Percentiles rank a stretch among this genome's conserved stretches.
phyloP scores from a whole-genome alignment of 2,329 filamentous ascomycete species.

The Alternaria panax region DNA sequence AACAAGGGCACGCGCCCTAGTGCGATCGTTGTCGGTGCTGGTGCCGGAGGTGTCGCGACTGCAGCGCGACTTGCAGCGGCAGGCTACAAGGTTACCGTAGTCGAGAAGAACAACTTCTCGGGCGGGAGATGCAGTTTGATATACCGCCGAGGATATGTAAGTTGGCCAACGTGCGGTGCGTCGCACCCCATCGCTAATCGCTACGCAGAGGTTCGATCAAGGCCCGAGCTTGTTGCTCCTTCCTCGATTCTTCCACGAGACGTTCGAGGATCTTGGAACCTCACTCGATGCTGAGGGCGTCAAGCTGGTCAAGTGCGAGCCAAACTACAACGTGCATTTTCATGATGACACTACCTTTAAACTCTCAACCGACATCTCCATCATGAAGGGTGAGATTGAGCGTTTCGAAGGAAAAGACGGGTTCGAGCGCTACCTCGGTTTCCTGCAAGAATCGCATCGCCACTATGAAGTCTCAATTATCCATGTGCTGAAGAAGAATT shows the following conservation, averaged over 20 bases:
- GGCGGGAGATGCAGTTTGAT: conserved; percentile 76
- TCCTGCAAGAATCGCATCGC: conserved; percentile 70
- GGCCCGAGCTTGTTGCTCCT: conserved; percentile 77
- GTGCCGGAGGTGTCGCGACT: conserved; percentile 74
- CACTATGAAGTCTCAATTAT: conserved; percentile 74
- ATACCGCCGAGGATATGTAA: conserved; percentile 64
- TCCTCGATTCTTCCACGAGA: conserved; percentile 73
- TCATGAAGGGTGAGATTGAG: conserved; percentile 76
- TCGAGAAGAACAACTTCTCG: conserved; percentile 79
- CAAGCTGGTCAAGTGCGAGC: conserved; percentile 73
- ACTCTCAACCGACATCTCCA: conserved; percentile 71
- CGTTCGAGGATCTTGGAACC: conserved; percentile 73
- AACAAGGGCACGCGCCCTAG: conserved; percentile 24
- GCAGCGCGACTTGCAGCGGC: conserved; percentile 75
- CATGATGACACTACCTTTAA: conserved; percentile 70
- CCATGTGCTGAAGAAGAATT: conserved; percentile 73
- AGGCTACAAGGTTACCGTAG: conserved; percentile 74
- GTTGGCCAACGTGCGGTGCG: conserved; percentile 12
- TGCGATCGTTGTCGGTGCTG: conserved; percentile 64
- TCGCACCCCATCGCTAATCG: background rate
- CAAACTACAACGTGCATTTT: conserved; percentile 80
- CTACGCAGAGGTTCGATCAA: conserved; percentile 71
- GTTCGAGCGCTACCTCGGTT: conserved; percentile 72
- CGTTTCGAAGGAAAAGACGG: conserved; percentile 75
- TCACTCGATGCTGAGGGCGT: conserved; percentile 71